These are phyloP conservation scores for Phoma sp. DNA, from an alignment of 2,329 filamentous ascomycete species.

Conservation along the genomic window DNA sequence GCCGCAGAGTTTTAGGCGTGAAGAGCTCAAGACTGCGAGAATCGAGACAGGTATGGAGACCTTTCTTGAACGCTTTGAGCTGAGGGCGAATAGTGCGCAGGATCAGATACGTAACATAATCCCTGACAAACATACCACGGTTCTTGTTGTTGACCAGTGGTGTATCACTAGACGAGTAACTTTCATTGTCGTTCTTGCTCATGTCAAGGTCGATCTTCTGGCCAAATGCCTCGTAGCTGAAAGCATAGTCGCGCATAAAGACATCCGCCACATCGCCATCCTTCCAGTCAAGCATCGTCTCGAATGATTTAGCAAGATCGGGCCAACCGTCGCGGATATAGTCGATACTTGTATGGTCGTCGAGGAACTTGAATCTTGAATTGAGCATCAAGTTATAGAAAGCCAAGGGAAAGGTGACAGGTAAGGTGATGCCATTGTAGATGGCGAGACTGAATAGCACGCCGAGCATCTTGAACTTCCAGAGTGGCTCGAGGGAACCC, in stretches of 20 bases:
- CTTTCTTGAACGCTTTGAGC: conserved; percentile 78
- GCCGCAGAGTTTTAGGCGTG: conserved; percentile 65
- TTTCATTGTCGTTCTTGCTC: conserved; percentile 31
- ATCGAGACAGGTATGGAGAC: conserved; percentile 78
- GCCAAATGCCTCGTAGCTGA: conserved; percentile 70
- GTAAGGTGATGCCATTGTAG: conserved; percentile 91
- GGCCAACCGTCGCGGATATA: conserved; percentile 93
- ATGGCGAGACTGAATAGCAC: conserved; percentile 86
- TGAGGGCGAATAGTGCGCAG: conserved; percentile 78
- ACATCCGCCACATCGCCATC: conserved; percentile 82
- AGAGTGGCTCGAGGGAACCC: conserved; percentile 77
- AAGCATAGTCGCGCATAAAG: conserved; percentile 85
- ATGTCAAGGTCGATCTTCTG: conserved; percentile 62
- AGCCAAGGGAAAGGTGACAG: conserved; percentile 83
- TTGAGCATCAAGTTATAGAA: conserved; percentile 82
- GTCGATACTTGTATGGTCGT: conserved; percentile 54
- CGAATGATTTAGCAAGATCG: conserved; percentile 75
- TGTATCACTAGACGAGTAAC: conserved; percentile 54
- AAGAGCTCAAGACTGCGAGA: conserved; percentile 66
- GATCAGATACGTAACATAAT: conserved; percentile 85
- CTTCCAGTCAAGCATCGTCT: conserved; percentile 75
- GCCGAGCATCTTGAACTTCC: conserved; percentile 90
- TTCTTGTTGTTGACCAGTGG: conserved; percentile 82
- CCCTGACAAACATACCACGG: conserved; percentile 75
- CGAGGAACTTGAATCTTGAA: conserved; percentile 65